These are phyloP conservation scores for Populus hybrid DNA, from an alignment of 441 rosid species.

Conservation along the genomic window DNA sequence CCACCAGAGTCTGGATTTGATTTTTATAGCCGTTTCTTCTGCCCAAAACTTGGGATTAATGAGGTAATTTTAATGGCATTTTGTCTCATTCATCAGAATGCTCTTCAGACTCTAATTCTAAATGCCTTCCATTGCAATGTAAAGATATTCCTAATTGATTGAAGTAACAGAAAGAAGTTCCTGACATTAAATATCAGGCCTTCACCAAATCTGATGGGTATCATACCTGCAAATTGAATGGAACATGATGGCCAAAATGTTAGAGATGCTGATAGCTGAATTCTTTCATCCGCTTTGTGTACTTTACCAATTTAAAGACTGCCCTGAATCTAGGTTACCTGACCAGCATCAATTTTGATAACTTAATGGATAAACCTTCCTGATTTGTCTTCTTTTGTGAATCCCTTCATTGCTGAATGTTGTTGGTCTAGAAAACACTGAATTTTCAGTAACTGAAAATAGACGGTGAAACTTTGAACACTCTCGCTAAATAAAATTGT, in stretches of 20 bases:
- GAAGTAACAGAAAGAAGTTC: neutral
- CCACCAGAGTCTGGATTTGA: slow-evolving; percentile 59
- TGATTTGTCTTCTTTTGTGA: neutral
- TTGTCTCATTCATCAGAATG: neutral
- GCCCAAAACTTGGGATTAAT: slow-evolving; percentile 53
- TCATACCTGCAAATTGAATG: neutral
- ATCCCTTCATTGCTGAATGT: neutral
- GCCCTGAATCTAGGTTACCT: neutral
- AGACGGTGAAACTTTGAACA: no score
- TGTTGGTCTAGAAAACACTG: neutral
- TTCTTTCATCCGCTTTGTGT: neutral
- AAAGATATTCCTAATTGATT: neutral
- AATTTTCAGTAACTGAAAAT: no score
- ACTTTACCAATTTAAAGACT: neutral
- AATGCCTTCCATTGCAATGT: neutral
- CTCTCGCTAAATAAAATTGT: neutral
- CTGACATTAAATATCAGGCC: neutral
- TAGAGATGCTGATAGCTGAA: neutral
- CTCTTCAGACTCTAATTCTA: neutral
- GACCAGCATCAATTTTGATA: neutral
- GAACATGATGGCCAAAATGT: neutral
- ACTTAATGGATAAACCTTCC: neutral
- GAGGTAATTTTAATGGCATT: slow-evolving; percentile 39
- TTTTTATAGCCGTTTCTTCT: slow-evolving; percentile 60
- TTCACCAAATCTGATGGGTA: neutral